phyloP scores from a whole-genome alignment of 805 yeast species.

The Kodamaea kakaduensis region DNA sequence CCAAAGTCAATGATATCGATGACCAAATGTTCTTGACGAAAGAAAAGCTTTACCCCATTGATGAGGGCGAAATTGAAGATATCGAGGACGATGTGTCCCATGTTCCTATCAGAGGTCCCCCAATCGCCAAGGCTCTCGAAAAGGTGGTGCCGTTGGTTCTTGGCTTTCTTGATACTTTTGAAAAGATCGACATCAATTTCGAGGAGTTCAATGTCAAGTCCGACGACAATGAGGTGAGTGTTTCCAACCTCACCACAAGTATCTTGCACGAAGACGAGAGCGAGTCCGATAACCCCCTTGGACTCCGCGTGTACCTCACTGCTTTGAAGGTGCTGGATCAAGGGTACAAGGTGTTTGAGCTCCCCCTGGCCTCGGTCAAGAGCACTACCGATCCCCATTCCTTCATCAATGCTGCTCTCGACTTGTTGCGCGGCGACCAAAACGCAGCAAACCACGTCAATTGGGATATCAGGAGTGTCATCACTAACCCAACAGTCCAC shows the following conservation, averaged over 20 bases:
- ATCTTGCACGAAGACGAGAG: constrained; percentile 13
- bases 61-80: no score
- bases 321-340: constrained; percentile 26
- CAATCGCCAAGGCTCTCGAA: not conserved
- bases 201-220: constrained; percentile 1
- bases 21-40: no score
- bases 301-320: constrained; percentile 23
- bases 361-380: constrained; percentile 33
- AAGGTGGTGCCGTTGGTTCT: not conserved
- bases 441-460: constrained; percentile 13
- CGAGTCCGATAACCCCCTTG: constrained; percentile 9
- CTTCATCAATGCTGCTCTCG: constrained; percentile 18
- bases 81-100: no score
- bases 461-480: constrained; percentile 17
- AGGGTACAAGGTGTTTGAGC: constrained; percentile 28
- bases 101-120: no score
- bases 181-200: constrained; percentile 1
- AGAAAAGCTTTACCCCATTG: no score
- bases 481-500: constrained; percentile 35
- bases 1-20: no score
- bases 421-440: constrained; percentile 10
- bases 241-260: constrained; percentile 20
- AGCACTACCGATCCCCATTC: constrained; percentile 20
- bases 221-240: constrained; percentile 12
- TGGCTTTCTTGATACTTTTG: constrained; percentile 1